A percentile compares a stretch with the other conserved stretches of the same genome.
Evolutionary conservation across 805 yeast genomes (phyloP).

Genomic region (Cyberlindnera meyerae): DNA sequence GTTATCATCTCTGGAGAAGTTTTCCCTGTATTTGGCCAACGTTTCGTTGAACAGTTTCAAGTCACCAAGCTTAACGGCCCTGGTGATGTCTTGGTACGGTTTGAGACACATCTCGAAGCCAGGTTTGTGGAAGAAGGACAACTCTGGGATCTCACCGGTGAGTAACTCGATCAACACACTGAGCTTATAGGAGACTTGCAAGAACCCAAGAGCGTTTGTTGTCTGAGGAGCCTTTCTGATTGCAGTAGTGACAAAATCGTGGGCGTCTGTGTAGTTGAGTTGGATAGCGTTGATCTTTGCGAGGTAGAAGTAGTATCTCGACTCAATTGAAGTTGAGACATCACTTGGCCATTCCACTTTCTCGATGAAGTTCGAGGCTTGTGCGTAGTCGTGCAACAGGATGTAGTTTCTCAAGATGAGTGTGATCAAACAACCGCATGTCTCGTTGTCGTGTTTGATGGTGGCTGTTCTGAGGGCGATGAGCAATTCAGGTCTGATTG

Average conservation of each 20-base stretch:
- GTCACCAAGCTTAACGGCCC: slow-evolving; percentile 92
- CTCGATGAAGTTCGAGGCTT: slow-evolving; percentile 84
- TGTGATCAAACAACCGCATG: slow-evolving; percentile 84
- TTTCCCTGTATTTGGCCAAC: slow-evolving; percentile 54
- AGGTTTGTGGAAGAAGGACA: slow-evolving; percentile 69
- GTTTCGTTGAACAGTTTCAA: slow-evolving; percentile 73
- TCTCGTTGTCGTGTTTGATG: slow-evolving; percentile 87
- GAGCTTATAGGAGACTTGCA: slow-evolving; percentile 85
- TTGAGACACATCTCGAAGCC: slow-evolving; percentile 53
- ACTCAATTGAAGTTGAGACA: slow-evolving; percentile 82
- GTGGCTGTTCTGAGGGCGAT: slow-evolving; percentile 81
- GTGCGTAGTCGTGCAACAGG: slow-evolving; percentile 71
- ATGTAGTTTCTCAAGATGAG: slow-evolving; percentile 77
- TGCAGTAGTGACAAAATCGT: slow-evolving; percentile 89
- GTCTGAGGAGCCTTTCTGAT: slow-evolving; percentile 96
- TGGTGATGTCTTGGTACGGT: slow-evolving; percentile 83
- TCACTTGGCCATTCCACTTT: slow-evolving; percentile 84
- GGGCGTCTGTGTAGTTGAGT: slow-evolving; percentile 85
- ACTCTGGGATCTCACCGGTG: slow-evolving; percentile 95
- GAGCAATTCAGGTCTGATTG: slow-evolving; percentile 68
- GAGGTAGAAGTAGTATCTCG: slow-evolving; percentile 86
- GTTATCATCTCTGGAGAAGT: slow-evolving; percentile 70
- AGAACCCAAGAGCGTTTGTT: slow-evolving; percentile 73
- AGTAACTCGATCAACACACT: slow-evolving; percentile 83
- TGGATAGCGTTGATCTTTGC: slow-evolving; percentile 91